Evolutionary conservation across 169 alveolate species (phyloP).

Genomic region (Cryptosporidium tyzzeri): DNA sequence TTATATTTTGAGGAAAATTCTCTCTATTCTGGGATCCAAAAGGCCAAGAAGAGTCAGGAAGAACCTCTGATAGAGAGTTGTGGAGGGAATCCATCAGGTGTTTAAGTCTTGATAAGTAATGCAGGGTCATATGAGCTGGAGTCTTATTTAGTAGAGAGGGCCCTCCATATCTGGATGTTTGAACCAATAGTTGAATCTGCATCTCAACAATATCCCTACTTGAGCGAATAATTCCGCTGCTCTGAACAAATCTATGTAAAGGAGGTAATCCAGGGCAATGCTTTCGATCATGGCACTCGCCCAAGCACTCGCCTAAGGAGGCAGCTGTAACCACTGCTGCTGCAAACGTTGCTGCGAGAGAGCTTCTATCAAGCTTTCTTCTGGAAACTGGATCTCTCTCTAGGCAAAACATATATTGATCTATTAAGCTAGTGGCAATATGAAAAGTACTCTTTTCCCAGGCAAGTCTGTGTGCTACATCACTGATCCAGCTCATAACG

Average conservation of each 20-base stretch:
- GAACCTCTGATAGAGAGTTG: background rate
- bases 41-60: slow-evolving; percentile 24
- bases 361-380: slow-evolving; percentile 45
- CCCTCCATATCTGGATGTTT: slow-evolving; percentile 49
- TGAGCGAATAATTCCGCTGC: slow-evolving; percentile 51
- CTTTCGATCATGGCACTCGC: slow-evolving; percentile 56
- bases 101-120: slow-evolving; percentile 37
- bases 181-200: slow-evolving; percentile 63
- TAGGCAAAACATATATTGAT: slow-evolving; percentile 53
- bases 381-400: slow-evolving; percentile 58
- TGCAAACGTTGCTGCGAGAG: slow-evolving; percentile 68
- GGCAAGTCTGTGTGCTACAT: slow-evolving; percentile 66
- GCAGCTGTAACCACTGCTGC: slow-evolving; percentile 74
- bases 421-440: slow-evolving; percentile 53
- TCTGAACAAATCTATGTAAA: slow-evolving; percentile 61
- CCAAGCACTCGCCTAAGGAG: slow-evolving; percentile 54
- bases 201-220: slow-evolving; percentile 59
- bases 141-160: slow-evolving; percentile 60
- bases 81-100: slow-evolving; percentile 46
- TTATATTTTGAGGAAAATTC: background rate
- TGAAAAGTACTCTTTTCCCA: slow-evolving; percentile 72
- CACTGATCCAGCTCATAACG: slow-evolving; percentile 72
- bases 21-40: background rate
- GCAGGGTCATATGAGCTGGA: slow-evolving; percentile 67
- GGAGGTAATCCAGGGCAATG: slow-evolving; percentile 72